Evolutionary conservation across 2,329 filamentous ascomycete genomes (phyloP).

Genomic region (Amauroascus niger): DNA sequence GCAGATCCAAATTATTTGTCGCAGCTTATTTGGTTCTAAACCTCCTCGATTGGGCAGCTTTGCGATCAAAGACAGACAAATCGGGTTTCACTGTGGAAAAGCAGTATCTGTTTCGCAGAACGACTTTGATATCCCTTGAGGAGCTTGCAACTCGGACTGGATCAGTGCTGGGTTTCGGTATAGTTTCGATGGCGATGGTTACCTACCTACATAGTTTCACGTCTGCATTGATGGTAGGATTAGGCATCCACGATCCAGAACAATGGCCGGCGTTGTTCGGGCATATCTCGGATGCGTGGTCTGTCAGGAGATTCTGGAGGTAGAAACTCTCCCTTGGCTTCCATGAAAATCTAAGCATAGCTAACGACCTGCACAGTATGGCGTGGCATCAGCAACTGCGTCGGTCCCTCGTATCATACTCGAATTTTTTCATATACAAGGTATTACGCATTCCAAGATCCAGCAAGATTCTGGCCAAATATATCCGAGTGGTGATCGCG

Average conservation of each 20-base stretch:
- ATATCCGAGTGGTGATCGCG: constrained; percentile 7
- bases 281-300: constrained; percentile 8
- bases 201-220: not conserved
- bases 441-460: not conserved
- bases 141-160: constrained; percentile 4
- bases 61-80: not conserved
- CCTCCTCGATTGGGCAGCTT: not conserved
- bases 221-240: constrained; percentile 5
- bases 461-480: constrained; percentile 2
- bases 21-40: constrained; percentile 3
- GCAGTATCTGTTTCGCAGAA: constrained; percentile 7
- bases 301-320: constrained; percentile 15
- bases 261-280: constrained; percentile 14
- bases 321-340: not conserved
- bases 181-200: not conserved
- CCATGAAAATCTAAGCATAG: not conserved
- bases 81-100: not conserved
- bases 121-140: not conserved
- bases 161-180: constrained; percentile 6
- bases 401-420: not conserved
- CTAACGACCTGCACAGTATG: not conserved
- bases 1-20: not conserved
- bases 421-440: constrained; percentile 1
- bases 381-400: constrained; percentile 10
- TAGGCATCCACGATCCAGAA: not conserved